Base-by-base conservation (phyloP, 108 stramenopile species). In the Skeletonema tropicum region DNA sequence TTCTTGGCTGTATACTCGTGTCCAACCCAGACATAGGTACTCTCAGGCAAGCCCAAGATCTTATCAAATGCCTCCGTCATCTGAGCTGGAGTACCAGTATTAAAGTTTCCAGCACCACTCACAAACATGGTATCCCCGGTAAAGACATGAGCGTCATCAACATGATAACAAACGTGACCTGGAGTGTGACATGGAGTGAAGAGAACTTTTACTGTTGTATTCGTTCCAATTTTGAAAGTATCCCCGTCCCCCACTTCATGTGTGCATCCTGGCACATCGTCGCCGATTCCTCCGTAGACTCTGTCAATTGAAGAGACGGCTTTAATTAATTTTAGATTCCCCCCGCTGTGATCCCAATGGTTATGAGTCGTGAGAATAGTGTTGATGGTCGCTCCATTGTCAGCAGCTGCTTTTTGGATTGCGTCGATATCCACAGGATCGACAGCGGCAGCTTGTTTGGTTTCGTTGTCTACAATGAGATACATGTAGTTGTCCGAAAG, bases 71-170 rank as follows among this genome's bases (percentile, higher is more conserved):
- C 80, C 30, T 77, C 62, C 12, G 52, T 49, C 80, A 85, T 82
- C 60, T 85, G 84, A 8, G 30, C 19, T 11, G 84, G 81, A 14
- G 84, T 73, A 32, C 85, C 83, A 41, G 41, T 66, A 64, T 85
- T 85, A 60, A 85, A 79, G 60, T 81, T 81, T 13, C 92, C 92
- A 59, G 86, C 88, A 33, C 92, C 92, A 29, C 74, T 80, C 3
- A 91, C 75, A 57, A 92, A 92, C 66, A 92, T 74, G 0, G 89
- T 91, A 55, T 92, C 92, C 19, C 92, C 92, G 5, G 90, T 87
- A 70, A 92, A 92, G 5, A 92, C 75, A 45, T 74, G 73, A 13
- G 49, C 23, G 35, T 68, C 31, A 35, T 74, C 73, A 30, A 77
- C 33, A 48, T 52, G 58, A 64, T 73, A 91, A n/a, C 82, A 39